Conservation (phyloP, 768 basidiomycete species). For the Daedalea quercina region DNA sequence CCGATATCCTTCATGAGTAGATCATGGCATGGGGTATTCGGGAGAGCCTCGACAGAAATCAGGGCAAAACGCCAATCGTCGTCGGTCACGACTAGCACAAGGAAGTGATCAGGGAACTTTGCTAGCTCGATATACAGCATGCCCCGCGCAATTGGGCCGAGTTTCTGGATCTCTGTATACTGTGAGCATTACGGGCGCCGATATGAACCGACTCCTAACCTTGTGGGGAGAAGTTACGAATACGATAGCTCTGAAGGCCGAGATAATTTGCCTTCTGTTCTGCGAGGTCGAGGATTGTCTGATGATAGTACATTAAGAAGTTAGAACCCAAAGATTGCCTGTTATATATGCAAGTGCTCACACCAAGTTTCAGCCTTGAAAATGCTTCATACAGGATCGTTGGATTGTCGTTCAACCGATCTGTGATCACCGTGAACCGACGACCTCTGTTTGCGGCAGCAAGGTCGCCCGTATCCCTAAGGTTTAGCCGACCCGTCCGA, state of each 20-base stretch:
- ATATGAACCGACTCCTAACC: slow-evolving; percentile 33
- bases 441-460: slow-evolving; percentile 66
- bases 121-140: slow-evolving; percentile 71
- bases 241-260: slow-evolving; percentile 68
- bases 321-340: neutral
- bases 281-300: slow-evolving; percentile 80
- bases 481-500: slow-evolving; percentile 69
- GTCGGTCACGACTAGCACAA: slow-evolving; percentile 78
- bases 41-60: slow-evolving; percentile 53
- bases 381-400: slow-evolving; percentile 49
- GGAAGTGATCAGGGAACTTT: slow-evolving; percentile 75
- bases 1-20: slow-evolving; percentile 74
- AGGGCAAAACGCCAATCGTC: slow-evolving; percentile 77
- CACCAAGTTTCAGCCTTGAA: slow-evolving; percentile 52
- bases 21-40: slow-evolving; percentile 48
- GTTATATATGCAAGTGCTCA: slow-evolving; percentile 30
- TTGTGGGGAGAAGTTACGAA: slow-evolving; percentile 58
- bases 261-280: slow-evolving; percentile 85
- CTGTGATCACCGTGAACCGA: slow-evolving; percentile 52
- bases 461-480: slow-evolving; percentile 78
- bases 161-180: slow-evolving; percentile 55
- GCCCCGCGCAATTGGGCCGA: slow-evolving; percentile 57
- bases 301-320: neutral
- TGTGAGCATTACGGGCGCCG: neutral
- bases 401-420: slow-evolving; percentile 67